phyloP scores from a whole-genome alignment of 345 rosid genomes.

The Anacardium occidentale region DNA sequence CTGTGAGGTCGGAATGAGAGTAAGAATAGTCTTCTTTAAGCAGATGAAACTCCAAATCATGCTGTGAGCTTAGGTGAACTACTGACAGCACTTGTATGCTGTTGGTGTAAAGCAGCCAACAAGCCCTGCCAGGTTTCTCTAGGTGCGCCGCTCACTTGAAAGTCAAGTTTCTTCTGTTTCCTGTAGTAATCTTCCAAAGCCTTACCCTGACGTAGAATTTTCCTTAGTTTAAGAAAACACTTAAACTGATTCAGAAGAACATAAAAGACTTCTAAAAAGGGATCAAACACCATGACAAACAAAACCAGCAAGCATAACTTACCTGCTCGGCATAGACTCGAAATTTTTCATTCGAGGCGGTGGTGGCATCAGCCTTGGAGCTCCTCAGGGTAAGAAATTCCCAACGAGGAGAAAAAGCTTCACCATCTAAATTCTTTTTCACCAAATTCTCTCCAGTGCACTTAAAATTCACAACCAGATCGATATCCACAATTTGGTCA shows the following conservation, averaged over 20 bases:
- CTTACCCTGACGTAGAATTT: slow-evolving; percentile 30
- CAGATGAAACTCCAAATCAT: slow-evolving; percentile 19
- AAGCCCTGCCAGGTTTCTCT: slow-evolving; percentile 84
- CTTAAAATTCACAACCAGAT: slow-evolving; percentile 83
- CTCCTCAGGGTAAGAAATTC: slow-evolving; percentile 27
- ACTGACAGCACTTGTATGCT: slow-evolving; percentile 41
- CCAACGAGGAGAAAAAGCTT: slow-evolving; percentile 26
- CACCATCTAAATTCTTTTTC: slow-evolving; percentile 32
- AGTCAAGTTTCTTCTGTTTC: slow-evolving; percentile 76
- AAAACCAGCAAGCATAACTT: background rate
- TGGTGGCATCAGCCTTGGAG: slow-evolving; percentile 39
- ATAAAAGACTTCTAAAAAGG: background rate
- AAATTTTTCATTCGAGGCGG: slow-evolving; percentile 46
- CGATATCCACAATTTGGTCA: slow-evolving; percentile 74
- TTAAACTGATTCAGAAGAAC: too few relatives aligned
- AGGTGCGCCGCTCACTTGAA: slow-evolving; percentile 59
- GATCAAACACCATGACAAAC: too few relatives aligned
- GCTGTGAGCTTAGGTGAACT: slow-evolving; percentile 60
- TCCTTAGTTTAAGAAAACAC: background rate
- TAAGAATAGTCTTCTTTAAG: background rate
- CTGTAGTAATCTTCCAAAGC: slow-evolving; percentile 82
- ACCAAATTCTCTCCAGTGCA: slow-evolving; percentile 42
- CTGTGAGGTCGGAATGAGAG: slow-evolving; percentile 20
- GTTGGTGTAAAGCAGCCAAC: slow-evolving; percentile 75
- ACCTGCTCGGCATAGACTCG: slow-evolving; percentile 60